Evolutionary conservation across 352 stramenopile species (phyloP).

Genomic region (Pythium oligandrum): DNA sequence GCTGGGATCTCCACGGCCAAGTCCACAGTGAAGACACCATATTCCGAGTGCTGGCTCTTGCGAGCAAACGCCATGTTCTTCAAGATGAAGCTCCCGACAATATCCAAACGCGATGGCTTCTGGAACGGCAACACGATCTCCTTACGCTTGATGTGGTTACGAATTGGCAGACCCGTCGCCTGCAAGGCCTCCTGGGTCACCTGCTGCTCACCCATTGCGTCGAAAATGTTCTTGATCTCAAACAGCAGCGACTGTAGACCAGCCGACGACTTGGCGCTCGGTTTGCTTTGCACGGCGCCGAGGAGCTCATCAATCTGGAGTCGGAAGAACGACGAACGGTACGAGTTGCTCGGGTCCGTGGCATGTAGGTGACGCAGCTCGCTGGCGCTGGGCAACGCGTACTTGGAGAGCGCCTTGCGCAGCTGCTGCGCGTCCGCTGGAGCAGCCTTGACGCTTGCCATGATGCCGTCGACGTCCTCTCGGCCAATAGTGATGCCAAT

Average conservation of each 20-base stretch:
- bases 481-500: slow-evolving; percentile 13
- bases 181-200: slow-evolving; percentile 71
- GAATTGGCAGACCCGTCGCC: slow-evolving; percentile 45
- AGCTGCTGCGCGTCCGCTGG: slow-evolving; percentile 34
- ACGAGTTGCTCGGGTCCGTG: slow-evolving; percentile 68
- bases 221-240: slow-evolving; percentile 69
- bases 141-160: slow-evolving; percentile 78
- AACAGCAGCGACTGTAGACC: slow-evolving; percentile 76
- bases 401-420: slow-evolving; percentile 80
- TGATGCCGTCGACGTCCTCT: slow-evolving; percentile 17
- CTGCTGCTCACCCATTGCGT: slow-evolving; percentile 57
- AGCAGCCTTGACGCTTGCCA: slow-evolving; percentile 6
- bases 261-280: slow-evolving; percentile 34
- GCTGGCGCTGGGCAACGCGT: slow-evolving; percentile 84
- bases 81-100: slow-evolving; percentile 87
- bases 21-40: slow-evolving; percentile 66
- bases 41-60: slow-evolving; percentile 42
- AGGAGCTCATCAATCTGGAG: slow-evolving; percentile 87
- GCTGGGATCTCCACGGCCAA: slow-evolving; percentile 79
- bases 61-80: slow-evolving; percentile 68
- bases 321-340: slow-evolving; percentile 79
- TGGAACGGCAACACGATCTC: slow-evolving; percentile 84
- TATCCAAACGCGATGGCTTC: slow-evolving; percentile 63
- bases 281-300: slow-evolving; percentile 50
- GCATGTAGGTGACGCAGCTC: slow-evolving; percentile 76